Evolutionary conservation across 805 yeast species (phyloP).

Genomic region (Maudiozyma serrabonitensis): DNA sequence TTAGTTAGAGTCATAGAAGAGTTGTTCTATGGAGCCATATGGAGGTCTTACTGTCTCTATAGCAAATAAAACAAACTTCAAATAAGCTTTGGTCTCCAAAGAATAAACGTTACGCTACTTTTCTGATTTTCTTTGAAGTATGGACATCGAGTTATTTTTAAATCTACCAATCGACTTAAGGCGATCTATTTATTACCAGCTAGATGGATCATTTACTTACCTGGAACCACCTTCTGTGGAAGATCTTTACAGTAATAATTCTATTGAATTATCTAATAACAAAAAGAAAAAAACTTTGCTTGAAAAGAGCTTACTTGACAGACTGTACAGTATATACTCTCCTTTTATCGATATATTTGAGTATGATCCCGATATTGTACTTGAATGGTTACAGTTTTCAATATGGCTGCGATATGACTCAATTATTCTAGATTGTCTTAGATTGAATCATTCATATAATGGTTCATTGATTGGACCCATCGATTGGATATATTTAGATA

Average conservation of each 20-base stretch:
- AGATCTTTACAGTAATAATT: background rate
- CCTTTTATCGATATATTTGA: slow-evolving; percentile 20
- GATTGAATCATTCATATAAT: slow-evolving; percentile 18
- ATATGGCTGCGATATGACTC: slow-evolving; percentile 24
- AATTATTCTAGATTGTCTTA: slow-evolving; percentile 22
- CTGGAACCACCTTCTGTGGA: slow-evolving; percentile 1
- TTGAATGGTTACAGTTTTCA: slow-evolving; percentile 18
- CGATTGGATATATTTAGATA: slow-evolving; percentile 18
- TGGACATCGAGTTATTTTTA: slow-evolving; percentile 12
- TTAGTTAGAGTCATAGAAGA: too few relatives aligned
- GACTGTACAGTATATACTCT: slow-evolving; percentile 10
- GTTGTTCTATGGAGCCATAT: too few relatives aligned
- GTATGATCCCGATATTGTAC: slow-evolving; percentile 15
- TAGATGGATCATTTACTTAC: slow-evolving; percentile 12
- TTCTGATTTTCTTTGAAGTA: background rate
- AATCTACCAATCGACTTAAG: slow-evolving; percentile 20
- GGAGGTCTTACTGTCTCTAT: too few relatives aligned
- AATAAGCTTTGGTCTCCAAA: too few relatives aligned
- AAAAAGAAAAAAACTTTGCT: background rate
- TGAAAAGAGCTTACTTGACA: slow-evolving; percentile 4
- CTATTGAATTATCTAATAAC: background rate
- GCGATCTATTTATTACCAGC: slow-evolving; percentile 17
- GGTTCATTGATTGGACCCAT: slow-evolving; percentile 16
- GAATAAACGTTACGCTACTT: background rate
- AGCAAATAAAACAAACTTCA: too few relatives aligned